phyloP scores from a whole-genome alignment of 805 yeast species.

The Barnettozyma vustinii region DNA sequence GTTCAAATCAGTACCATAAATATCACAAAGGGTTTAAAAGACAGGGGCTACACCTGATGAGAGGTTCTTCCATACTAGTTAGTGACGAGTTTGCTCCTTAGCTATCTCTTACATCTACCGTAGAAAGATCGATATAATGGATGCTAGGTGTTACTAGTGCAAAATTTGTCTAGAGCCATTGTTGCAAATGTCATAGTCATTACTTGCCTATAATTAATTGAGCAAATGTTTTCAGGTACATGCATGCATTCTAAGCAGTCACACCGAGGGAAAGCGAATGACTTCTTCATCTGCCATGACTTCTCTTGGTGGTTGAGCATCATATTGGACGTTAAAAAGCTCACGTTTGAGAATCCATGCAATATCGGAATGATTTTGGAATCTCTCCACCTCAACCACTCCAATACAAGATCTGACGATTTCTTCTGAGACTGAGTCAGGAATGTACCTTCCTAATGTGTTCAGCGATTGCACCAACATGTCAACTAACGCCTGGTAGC shows the following conservation, averaged over 20 bases:
- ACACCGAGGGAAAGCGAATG: background rate
- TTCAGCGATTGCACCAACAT: conserved; percentile 20
- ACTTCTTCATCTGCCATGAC: conserved; percentile 6
- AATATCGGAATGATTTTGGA: conserved; percentile 20
- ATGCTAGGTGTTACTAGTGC: too few species aligned
- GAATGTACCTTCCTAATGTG: conserved; percentile 18
- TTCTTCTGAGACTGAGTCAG: conserved; percentile 19
- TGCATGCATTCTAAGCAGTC: background rate
- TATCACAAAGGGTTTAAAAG: too few species aligned
- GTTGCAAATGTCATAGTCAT: too few species aligned
- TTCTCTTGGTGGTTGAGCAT: background rate
- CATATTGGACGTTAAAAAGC: conserved; percentile 5
- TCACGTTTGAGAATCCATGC: conserved; percentile 24
- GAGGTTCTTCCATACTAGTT: too few species aligned
- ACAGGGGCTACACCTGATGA: too few species aligned
- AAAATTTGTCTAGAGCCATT: background rate
- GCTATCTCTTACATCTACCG: too few species aligned
- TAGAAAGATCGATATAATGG: too few species aligned
- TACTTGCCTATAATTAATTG: too few species aligned
- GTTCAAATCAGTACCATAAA: too few species aligned
- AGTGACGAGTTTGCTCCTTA: too few species aligned
- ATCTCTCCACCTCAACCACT: conserved; percentile 12
- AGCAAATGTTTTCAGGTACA: too few species aligned
- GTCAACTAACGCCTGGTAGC: conserved; percentile 16
- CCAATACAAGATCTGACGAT: conserved; percentile 20